phyloP scores from a whole-genome alignment of 1,139 yeast species.

The Hansenula anomala region DNA sequence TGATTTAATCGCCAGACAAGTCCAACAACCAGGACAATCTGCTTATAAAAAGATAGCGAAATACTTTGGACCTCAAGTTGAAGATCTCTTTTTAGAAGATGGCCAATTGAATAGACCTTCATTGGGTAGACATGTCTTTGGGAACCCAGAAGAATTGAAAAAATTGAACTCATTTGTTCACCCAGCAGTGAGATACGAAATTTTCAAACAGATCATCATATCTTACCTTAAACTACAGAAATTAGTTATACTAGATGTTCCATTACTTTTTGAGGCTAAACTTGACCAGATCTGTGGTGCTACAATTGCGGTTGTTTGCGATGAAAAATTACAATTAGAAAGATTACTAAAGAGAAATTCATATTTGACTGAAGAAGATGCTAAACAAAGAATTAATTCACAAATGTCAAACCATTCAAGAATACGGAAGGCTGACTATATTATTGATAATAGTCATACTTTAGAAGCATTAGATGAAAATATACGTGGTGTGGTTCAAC shows the following conservation, averaged over 20 bases:
- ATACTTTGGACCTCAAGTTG: conserved; percentile 52
- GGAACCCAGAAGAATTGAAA: conserved; percentile 47
- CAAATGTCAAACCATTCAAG: conserved; percentile 70
- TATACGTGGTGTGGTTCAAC: conserved; percentile 41
- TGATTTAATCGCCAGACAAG: conserved; percentile 79
- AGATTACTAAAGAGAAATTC: conserved; percentile 66
- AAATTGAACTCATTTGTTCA: conserved; percentile 76
- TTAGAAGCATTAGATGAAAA: conserved; percentile 42
- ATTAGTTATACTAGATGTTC: conserved; percentile 81
- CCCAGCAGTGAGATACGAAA: conserved; percentile 78
- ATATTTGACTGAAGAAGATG: conserved; percentile 61
- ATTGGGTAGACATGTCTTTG: conserved; percentile 77
- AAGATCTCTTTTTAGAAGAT: conserved; percentile 50
- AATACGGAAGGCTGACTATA: conserved; percentile 55
- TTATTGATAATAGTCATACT: conserved; percentile 59
- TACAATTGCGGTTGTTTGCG: conserved; percentile 65
- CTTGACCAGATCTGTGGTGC: conserved; percentile 69
- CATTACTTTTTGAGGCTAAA: conserved; percentile 78
- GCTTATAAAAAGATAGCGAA: conserved; percentile 65
- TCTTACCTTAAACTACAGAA: conserved; percentile 50
- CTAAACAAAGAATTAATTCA: conserved; percentile 63
- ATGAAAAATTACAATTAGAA: conserved; percentile 49
- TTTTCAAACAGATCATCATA: conserved; percentile 48
- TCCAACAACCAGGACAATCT: conserved; percentile 72
- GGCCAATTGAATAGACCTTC: conserved; percentile 61